These are phyloP conservation scores for Xylaria sp. DNA, from an alignment of 2,329 filamentous ascomycete species.

Conservation along the genomic window DNA sequence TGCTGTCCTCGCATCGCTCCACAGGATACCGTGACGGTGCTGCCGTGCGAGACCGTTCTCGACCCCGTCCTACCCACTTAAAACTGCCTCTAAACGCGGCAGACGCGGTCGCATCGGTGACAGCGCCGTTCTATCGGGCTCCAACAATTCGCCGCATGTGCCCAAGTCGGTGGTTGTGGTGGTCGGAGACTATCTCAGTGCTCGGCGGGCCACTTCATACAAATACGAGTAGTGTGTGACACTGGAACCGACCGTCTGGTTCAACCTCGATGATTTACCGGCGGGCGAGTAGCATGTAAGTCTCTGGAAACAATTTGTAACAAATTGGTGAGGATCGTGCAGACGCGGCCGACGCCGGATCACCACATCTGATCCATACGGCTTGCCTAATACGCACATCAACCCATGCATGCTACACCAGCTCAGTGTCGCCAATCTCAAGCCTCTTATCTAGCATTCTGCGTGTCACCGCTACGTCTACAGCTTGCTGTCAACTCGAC, in stretches of 20 bases:
- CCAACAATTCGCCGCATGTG: not conserved
- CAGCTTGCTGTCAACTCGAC: not conserved
- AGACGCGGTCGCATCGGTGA: not conserved
- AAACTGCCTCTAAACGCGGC: not conserved
- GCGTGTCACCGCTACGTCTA: not conserved
- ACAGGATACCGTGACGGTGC: not conserved
- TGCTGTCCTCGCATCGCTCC: not conserved
- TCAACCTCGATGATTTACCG: not conserved
- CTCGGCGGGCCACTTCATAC: not conserved
- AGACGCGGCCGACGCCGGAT: not conserved
- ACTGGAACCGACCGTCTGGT: not conserved
- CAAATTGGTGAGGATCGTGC: not conserved
- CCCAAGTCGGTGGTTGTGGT: not conserved
- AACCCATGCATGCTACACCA: not conserved
- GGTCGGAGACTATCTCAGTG: not conserved
- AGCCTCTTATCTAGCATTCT: not conserved
- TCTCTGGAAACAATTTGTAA: not conserved
- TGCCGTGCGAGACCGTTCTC: not conserved
- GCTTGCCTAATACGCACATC: not conserved
- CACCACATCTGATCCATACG: not conserved
- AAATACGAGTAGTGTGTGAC: not conserved
- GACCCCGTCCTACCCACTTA: not conserved
- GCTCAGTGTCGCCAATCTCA: not conserved
- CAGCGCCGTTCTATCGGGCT: not conserved
- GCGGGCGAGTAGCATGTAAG: not conserved